These are phyloP conservation scores for Ophioceras dolichostomum DNA, from an alignment of 2,329 filamentous ascomycete genomes.

Conservation along the genomic window DNA sequence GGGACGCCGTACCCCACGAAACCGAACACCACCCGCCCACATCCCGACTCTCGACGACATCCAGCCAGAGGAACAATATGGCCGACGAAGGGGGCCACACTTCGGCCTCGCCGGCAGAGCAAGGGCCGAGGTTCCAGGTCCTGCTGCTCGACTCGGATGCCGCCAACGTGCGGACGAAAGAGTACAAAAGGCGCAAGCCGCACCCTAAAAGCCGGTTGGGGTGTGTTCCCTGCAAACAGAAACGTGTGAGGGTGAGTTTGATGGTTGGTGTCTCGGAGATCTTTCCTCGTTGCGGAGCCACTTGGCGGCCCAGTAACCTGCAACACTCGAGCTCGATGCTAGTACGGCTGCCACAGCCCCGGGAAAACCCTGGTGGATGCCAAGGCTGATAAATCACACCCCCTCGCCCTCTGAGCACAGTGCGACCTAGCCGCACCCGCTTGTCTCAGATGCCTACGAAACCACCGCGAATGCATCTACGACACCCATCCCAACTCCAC, in stretches of 20 bases:
- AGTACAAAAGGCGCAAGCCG: slow-evolving; percentile 10
- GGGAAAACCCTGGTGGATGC: too few relatives aligned
- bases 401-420: too few relatives aligned
- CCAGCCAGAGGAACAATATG: too few relatives aligned
- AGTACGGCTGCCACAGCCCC: too few relatives aligned
- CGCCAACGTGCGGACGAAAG: slow-evolving; percentile 6
- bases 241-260: slow-evolving; percentile 10
- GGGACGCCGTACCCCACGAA: too few relatives aligned
- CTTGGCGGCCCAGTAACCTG: too few relatives aligned
- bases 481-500: background rate
- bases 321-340: too few relatives aligned
- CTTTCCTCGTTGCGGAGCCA: background rate
- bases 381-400: too few relatives aligned
- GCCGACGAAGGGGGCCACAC: too few relatives aligned
- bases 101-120: too few relatives aligned
- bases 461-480: slow-evolving; percentile 9
- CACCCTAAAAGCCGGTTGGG: slow-evolving; percentile 11
- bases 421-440: slow-evolving; percentile 10
- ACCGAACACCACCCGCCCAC: too few relatives aligned
- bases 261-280: background rate
- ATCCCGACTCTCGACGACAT: too few relatives aligned
- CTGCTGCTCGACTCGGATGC: slow-evolving; percentile 16
- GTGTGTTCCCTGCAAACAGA: slow-evolving; percentile 10
- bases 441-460: slow-evolving; percentile 11
- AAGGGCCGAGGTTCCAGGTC: slow-evolving; percentile 9